Conservation (phyloP, 2,329 filamentous ascomycete genomes). For the Podosphaera aphanis region DNA sequence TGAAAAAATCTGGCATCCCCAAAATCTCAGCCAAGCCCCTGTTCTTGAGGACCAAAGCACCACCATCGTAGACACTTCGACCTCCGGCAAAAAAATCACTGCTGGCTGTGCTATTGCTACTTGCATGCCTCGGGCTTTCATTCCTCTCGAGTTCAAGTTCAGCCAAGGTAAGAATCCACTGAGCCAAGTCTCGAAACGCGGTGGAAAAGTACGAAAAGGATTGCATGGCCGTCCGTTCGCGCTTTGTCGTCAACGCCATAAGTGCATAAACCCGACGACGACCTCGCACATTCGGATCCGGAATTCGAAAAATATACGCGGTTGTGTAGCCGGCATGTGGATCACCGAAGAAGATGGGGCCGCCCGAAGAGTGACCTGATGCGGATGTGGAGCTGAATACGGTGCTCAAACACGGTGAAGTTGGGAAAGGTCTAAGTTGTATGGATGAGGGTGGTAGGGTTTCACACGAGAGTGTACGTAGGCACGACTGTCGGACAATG, state of each 20-base stretch:
- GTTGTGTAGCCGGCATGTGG: constrained; percentile 42
- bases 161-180: constrained; percentile 41
- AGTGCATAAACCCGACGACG: constrained; percentile 48
- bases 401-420: constrained; percentile 20
- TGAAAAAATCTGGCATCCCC: constrained; percentile 43
- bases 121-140: constrained; percentile 4
- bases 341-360: constrained; percentile 47
- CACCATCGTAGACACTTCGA: constrained; percentile 11
- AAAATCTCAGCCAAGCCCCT: constrained; percentile 41
- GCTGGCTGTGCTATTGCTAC: constrained; percentile 6
- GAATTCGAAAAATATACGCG: constrained; percentile 46
- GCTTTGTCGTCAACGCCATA: constrained; percentile 39
- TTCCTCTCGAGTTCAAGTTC: constrained; percentile 34
- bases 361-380: constrained; percentile 27
- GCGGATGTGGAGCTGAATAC: constrained; percentile 18
- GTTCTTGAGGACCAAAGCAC: constrained; percentile 27
- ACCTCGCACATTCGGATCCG: constrained; percentile 41
- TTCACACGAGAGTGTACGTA: constrained; percentile 43
- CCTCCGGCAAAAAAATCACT: constrained; percentile 11
- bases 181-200: constrained; percentile 38
- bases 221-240: constrained; percentile 41
- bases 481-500: constrained; percentile 40
- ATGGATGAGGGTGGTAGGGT: constrained; percentile 31
- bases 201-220: constrained; percentile 37
- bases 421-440: constrained; percentile 17